Evolutionary conservation across 78 protist species (phyloP), one percentile per base, ranked within the genome.

Genomic region (Polysphondylium violaceum): DNA sequence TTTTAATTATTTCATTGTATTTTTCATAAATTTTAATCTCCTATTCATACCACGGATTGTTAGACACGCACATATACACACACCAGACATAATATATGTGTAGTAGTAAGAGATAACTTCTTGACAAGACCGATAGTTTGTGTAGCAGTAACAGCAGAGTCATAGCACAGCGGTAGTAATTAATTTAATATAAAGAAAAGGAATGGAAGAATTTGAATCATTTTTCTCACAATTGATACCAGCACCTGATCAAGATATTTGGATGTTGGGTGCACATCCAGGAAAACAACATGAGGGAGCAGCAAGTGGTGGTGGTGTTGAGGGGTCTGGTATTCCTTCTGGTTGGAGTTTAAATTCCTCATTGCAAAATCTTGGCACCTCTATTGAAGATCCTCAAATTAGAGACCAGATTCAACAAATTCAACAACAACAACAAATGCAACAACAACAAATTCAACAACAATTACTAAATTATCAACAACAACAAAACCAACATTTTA

Each of bases 211-310:
- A 38, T 78, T 78, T 65, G 88, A 78, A 78, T 44, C 53, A 12
- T 78, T 78, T 47, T 78, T 78, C 53, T 51, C 76, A n/a, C 87
- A 77, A 29, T 47, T 77, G 43, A 77, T 77, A 27, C 87, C 87
- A 9, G 51, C 87, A 44, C 63, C 87, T 21, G 88, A 78, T 14
- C 88, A 78, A 38, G 88, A 78, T 38, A 44, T 78, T 11, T 78
- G 88, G 88, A 23, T 78, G 31, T 33, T 78, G 36, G 59, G 58
- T 43, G 51, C 55, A 9, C 33, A 25, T 35, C n/a, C n/a, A n/a
- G n/a, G n/a, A n/a, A n/a, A n/a, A n/a, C 71, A 63, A 76, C 68
- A 61, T n/a, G n/a, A n/a, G n/a, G n/a, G n/a, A 9, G 50, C 33
- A 63, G 50, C 27, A 63, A 25, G 35, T 14, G 35, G 35, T 63